These are phyloP conservation scores for Yamadazyma friedrichii DNA, from an alignment of 1,139 yeast species.

Conservation along the genomic window DNA sequence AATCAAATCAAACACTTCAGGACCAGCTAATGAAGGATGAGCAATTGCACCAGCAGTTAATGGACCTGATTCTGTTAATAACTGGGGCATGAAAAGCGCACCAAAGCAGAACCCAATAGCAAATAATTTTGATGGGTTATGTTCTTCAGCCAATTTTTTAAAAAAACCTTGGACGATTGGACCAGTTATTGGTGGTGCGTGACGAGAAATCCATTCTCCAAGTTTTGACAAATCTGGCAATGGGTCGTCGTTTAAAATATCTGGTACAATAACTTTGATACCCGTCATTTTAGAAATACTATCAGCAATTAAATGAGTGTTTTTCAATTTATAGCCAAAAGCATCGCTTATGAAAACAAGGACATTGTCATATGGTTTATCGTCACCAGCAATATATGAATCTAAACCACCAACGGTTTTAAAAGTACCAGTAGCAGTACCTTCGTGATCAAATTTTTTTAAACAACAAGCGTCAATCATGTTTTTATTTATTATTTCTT, in stretches of 20 bases:
- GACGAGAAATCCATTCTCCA: constrained; percentile 55
- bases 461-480: constrained; percentile 41
- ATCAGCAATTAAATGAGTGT: constrained; percentile 66
- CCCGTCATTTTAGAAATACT: constrained; percentile 53
- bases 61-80: constrained; percentile 44
- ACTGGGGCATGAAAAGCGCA: constrained; percentile 60
- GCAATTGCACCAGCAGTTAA: constrained; percentile 66
- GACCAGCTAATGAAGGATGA: constrained; percentile 70
- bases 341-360: constrained; percentile 68
- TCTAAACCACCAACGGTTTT: constrained; percentile 42
- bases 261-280: constrained; percentile 69
- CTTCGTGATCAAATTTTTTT: constrained; percentile 46
- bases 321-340: constrained; percentile 57
- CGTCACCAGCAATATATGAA: constrained; percentile 56
- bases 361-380: constrained; percentile 36
- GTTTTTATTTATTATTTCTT: too few relatives aligned
- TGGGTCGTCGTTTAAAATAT: constrained; percentile 60
- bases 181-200: constrained; percentile 44
- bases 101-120: constrained; percentile 83
- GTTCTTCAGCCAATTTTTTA: constrained; percentile 36
- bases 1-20: constrained; percentile 60
- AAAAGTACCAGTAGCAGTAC: constrained; percentile 46
- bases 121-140: constrained; percentile 50
- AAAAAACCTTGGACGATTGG: constrained; percentile 41
- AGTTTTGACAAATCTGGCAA: constrained; percentile 24